Percentiles rank a stretch among this genome's conserved stretches.
Conservation (phyloP, 441 rosid genomes). For the Populus hybrid region DNA sequence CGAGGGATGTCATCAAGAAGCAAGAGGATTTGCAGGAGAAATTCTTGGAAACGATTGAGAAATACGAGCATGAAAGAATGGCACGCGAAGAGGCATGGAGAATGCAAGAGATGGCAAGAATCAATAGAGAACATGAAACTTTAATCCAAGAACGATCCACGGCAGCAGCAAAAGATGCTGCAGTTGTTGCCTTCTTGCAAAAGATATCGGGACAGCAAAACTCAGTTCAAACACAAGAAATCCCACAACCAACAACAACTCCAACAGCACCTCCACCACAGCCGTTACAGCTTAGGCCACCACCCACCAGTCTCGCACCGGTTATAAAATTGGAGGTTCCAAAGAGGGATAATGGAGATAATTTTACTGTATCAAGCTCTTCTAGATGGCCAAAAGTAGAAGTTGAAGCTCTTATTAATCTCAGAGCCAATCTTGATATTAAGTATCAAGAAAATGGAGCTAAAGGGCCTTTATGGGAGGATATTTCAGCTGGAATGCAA, state of each 20-base stretch:
- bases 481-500: slow-evolving; percentile 64
- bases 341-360: slow-evolving; percentile 30
- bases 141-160: slow-evolving; percentile 59
- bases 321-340: slow-evolving; percentile 12
- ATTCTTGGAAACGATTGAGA: slow-evolving; percentile 67
- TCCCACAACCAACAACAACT: background rate
- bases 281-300: background rate
- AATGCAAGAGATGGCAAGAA: slow-evolving; percentile 51
- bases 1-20: slow-evolving; percentile 56
- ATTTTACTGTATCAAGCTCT: slow-evolving; percentile 33
- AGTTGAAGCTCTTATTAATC: slow-evolving; percentile 57
- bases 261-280: slow-evolving; percentile 13
- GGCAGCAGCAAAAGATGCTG: slow-evolving; percentile 66
- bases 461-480: slow-evolving; percentile 89
- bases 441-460: slow-evolving; percentile 66
- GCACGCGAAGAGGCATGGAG: slow-evolving; percentile 76
- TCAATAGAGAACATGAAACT: slow-evolving; percentile 52
- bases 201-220: slow-evolving; percentile 57
- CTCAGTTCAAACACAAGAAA: slow-evolving; percentile 13
- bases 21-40: slow-evolving; percentile 68
- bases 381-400: slow-evolving; percentile 93
- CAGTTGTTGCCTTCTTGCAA: slow-evolving; percentile 67
- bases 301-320: slow-evolving; percentile 15
- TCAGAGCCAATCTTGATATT: slow-evolving; percentile 48
- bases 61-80: slow-evolving; percentile 53